A percentile compares a stretch with the other conserved stretches of the same genome.
These are phyloP conservation scores for Vicia sativa DNA, from an alignment of 306 rosid genomes.

Conservation along the genomic window DNA sequence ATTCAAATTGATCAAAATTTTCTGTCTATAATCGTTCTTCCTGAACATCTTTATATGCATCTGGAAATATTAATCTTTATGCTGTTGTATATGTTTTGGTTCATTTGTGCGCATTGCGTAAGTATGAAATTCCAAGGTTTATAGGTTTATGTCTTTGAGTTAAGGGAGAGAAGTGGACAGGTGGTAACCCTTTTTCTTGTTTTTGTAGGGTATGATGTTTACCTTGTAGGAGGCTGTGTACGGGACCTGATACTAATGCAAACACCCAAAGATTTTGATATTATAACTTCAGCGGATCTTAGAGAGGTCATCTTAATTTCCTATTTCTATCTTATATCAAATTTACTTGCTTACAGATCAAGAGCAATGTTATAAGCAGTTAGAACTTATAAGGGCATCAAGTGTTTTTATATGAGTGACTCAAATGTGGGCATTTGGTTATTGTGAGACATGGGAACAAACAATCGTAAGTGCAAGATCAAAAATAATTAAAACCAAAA, in stretches of 20 bases:
- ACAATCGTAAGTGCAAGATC: background rate
- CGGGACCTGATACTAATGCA: conserved; percentile 53
- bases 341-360: conserved; percentile 5
- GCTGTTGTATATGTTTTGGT: conserved; percentile 4
- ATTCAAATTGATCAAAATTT: conserved; percentile 19
- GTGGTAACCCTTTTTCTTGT: conserved; percentile 35
- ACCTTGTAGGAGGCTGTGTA: conserved; percentile 60
- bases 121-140: conserved; percentile 24
- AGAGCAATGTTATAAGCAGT: background rate
- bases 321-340: conserved; percentile 31
- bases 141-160: conserved; percentile 26
- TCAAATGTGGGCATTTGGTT: background rate
- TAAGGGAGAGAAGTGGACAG: conserved; percentile 30
- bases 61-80: conserved; percentile 23
- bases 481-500: background rate
- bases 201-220: conserved; percentile 49
- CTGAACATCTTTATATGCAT: background rate
- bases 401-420: conserved; percentile 24
- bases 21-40: conserved; percentile 1
- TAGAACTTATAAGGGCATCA: conserved; percentile 12
- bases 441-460: background rate
- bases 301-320: conserved; percentile 62
- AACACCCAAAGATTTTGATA: conserved; percentile 57
- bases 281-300: conserved; percentile 78
- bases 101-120: conserved; percentile 1